These are phyloP conservation scores for Xylariaceae sp. DNA, from an alignment of 2,329 filamentous ascomycete species.

Conservation along the genomic window DNA sequence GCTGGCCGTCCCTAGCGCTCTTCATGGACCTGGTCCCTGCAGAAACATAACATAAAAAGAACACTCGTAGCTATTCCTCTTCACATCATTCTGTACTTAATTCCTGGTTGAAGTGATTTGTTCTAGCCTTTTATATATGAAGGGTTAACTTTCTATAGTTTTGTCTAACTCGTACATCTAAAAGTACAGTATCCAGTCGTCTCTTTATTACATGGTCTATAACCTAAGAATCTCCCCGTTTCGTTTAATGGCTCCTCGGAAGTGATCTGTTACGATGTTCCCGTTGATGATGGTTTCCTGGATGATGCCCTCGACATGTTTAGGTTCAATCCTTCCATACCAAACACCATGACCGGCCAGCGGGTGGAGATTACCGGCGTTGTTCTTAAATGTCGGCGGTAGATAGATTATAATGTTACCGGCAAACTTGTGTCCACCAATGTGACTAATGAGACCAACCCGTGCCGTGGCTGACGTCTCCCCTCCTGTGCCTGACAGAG, in stretches of 20 bases:
- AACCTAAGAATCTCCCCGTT: conserved; percentile 60
- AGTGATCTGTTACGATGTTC: conserved; percentile 72
- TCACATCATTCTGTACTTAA: too few relatives aligned
- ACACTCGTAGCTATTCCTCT: too few relatives aligned
- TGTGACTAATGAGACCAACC: conserved; percentile 76
- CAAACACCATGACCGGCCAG: conserved; percentile 77
- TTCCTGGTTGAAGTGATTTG: too few relatives aligned
- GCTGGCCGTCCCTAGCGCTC: too few relatives aligned
- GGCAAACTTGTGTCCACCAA: conserved; percentile 85
- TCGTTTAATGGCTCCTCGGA: conserved; percentile 71
- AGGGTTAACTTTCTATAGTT: too few relatives aligned
- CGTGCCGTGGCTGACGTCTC: conserved; percentile 54
- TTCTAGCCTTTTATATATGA: too few relatives aligned
- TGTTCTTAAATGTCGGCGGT: conserved; percentile 59
- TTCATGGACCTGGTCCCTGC: too few relatives aligned
- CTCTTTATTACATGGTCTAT: conserved; percentile 35
- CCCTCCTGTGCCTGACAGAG: conserved; percentile 33
- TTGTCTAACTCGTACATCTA: not conserved
- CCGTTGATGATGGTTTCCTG: conserved; percentile 72
- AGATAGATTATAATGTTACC: conserved; percentile 85
- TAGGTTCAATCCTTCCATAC: conserved; percentile 81
- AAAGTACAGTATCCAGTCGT: not conserved
- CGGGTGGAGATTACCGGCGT: conserved; percentile 56
- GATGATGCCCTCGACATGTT: conserved; percentile 78
- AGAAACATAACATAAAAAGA: too few relatives aligned